Conservation (phyloP, 306 rosid species). For the Gleditsia sinensis region DNA sequence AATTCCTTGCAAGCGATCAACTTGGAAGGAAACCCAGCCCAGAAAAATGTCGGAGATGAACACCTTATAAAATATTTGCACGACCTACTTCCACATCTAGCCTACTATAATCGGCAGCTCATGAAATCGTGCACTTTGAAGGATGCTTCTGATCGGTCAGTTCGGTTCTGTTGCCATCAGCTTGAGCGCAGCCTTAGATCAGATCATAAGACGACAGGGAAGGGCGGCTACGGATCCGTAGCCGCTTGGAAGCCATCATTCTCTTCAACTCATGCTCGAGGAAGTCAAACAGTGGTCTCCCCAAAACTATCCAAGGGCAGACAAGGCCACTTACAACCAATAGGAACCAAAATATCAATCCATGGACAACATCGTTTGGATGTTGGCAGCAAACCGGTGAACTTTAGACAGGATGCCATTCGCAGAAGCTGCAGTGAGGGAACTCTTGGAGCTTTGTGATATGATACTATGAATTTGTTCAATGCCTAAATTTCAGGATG, state of each 20-base stretch:
- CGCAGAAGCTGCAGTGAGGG: slow-evolving; percentile 81
- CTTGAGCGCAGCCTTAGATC: slow-evolving; percentile 60
- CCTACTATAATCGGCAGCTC: slow-evolving; percentile 68
- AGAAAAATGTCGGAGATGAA: slow-evolving; percentile 95
- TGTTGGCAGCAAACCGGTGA: slow-evolving; percentile 37
- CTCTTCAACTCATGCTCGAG: slow-evolving; percentile 46
- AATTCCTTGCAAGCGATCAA: slow-evolving; percentile 83
- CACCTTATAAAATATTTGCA: slow-evolving; percentile 82
- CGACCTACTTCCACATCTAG: slow-evolving; percentile 82
- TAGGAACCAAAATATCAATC: slow-evolving; percentile 48
- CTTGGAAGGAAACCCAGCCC: slow-evolving; percentile 93
- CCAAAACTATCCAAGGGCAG: slow-evolving; percentile 51
- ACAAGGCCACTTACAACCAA: slow-evolving; percentile 59
- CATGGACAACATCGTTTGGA: slow-evolving; percentile 46
- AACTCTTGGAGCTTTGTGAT: slow-evolving; percentile 61
- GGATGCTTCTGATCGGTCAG: slow-evolving; percentile 68
- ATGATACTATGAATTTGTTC: not conserved
- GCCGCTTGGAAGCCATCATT: slow-evolving; percentile 44
- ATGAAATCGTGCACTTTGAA: slow-evolving; percentile 58
- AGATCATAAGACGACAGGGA: slow-evolving; percentile 69
- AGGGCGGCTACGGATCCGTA: slow-evolving; percentile 45
- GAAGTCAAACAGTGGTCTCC: slow-evolving; percentile 44
- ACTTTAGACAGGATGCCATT: slow-evolving; percentile 42
- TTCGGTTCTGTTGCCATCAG: too few relatives aligned
- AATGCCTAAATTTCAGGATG: not conserved